Conservation (phyloP, 2,329 filamentous ascomycete species). For the Fusarium torreyae region DNA sequence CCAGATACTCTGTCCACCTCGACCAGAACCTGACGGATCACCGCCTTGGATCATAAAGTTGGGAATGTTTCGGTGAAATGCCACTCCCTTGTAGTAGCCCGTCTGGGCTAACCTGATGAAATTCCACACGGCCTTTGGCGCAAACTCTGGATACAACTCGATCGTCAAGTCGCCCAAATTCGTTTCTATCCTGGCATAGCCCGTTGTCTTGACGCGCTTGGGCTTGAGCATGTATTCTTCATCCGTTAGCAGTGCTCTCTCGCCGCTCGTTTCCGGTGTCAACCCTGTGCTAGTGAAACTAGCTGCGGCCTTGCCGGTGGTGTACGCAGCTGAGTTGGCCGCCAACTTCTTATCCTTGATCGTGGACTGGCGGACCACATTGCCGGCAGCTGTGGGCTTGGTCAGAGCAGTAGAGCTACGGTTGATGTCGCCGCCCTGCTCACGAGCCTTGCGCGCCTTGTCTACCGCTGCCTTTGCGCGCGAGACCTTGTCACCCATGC, state of each 20-base stretch:
- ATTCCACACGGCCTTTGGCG: slow-evolving; percentile 96
- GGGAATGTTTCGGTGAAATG: slow-evolving; percentile 94
- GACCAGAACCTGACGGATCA: slow-evolving; percentile 91
- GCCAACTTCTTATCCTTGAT: slow-evolving; percentile 73
- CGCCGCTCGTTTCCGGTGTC: slow-evolving; percentile 90
- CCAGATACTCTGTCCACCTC: slow-evolving; percentile 93
- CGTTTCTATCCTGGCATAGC: slow-evolving; percentile 91
- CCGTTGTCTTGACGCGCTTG: slow-evolving; percentile 88
- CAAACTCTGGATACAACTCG: slow-evolving; percentile 91
- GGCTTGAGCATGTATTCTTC: slow-evolving; percentile 98
- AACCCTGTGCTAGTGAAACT: slow-evolving; percentile 96
- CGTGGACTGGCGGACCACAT: slow-evolving; percentile 51
- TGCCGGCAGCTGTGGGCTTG: slow-evolving; percentile 52
- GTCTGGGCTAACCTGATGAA: slow-evolving; percentile 90
- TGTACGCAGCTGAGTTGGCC: slow-evolving; percentile 91
- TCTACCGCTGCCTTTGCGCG: slow-evolving; percentile 96
- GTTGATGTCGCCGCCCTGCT: slow-evolving; percentile 72
- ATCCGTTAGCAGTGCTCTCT: slow-evolving; percentile 87
- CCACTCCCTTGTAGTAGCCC: slow-evolving; percentile 88
- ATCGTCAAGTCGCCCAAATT: slow-evolving; percentile 88
- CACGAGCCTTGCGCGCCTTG: slow-evolving; percentile 83
- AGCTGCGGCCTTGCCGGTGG: slow-evolving; percentile 90
- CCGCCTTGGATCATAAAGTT: slow-evolving; percentile 99
- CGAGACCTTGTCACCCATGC: slow-evolving; percentile 84
- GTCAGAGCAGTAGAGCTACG: slow-evolving; percentile 61